Percentiles rank a stretch among this genome's conserved stretches.
These are phyloP conservation scores for Geotrichum ghanense DNA, from an alignment of 805 yeast species.

Conservation along the genomic window DNA sequence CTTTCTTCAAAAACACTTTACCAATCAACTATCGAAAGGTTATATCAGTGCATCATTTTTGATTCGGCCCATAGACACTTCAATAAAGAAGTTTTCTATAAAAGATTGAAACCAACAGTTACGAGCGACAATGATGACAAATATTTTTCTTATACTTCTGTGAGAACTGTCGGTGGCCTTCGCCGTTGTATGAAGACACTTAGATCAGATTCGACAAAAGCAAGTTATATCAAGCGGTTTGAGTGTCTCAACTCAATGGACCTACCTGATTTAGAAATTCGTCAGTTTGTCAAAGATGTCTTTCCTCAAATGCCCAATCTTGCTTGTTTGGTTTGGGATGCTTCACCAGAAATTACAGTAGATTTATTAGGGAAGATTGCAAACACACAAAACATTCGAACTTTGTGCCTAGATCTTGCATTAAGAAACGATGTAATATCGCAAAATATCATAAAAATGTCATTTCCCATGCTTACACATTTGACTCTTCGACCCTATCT, in stretches of 20 bases:
- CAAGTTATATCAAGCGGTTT: constrained; percentile 16
- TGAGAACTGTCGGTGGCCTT: constrained; percentile 25
- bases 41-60: constrained; percentile 22
- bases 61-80: constrained; percentile 23
- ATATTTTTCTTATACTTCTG: constrained; percentile 14
- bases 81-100: constrained; percentile 9
- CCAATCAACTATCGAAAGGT: constrained; percentile 15
- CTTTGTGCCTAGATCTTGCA: constrained; percentile 9
- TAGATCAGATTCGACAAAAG: constrained; percentile 12
- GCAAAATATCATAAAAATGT: constrained; percentile 11
- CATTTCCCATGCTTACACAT: constrained; percentile 12
- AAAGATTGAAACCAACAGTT: constrained; percentile 3
- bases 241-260: constrained; percentile 17
- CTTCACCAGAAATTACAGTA: constrained; percentile 24
- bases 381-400: constrained; percentile 2
- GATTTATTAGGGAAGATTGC: constrained; percentile 12
- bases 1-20: constrained; percentile 17
- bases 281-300: constrained; percentile 11
- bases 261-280: constrained; percentile 18
- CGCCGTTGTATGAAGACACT: constrained; percentile 20
- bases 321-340: constrained; percentile 22
- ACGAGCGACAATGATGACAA: background rate
- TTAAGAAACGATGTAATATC: constrained; percentile 10
- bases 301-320: constrained; percentile 16
- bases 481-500: constrained; percentile 19